Percentiles rank a stretch among this genome's conserved stretches.
Conservation (phyloP, 148 eudicot species). For the Cornus suecica region DNA sequence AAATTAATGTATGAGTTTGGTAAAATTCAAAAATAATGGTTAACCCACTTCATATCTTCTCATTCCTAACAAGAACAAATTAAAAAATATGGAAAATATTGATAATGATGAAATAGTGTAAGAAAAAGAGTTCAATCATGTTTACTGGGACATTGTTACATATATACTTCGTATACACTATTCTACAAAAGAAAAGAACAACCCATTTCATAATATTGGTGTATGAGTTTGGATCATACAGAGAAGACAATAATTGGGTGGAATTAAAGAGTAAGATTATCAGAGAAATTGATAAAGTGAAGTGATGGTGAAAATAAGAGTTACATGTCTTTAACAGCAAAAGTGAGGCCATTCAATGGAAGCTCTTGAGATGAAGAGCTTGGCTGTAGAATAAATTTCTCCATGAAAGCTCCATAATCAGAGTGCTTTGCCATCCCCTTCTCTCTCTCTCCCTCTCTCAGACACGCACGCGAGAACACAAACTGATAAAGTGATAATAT, state of each 20-base stretch:
- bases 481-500: neutral
- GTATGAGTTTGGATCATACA: neutral
- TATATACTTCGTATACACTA: neutral
- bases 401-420: constrained; percentile 72
- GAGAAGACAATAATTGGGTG: neutral
- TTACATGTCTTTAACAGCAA: constrained; percentile 90
- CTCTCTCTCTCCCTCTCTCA: neutral
- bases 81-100: too few species aligned
- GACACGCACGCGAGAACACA: too few species aligned
- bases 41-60: neutral
- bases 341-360: constrained; percentile 68
- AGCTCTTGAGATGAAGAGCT: constrained; percentile 37
- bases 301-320: neutral
- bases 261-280: neutral
- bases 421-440: constrained; percentile 34
- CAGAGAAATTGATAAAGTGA: too few species aligned
- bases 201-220: neutral
- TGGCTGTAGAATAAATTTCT: constrained; percentile 50
- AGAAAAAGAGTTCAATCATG: too few species aligned
- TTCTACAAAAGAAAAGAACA: neutral
- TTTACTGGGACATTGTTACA: neutral
- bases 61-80: neutral
- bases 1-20: neutral
- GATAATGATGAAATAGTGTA: too few species aligned
- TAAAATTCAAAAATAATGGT: neutral